Evolutionary conservation across 768 basidiomycete species (phyloP).

Genomic region (Piloderma croceum): DNA sequence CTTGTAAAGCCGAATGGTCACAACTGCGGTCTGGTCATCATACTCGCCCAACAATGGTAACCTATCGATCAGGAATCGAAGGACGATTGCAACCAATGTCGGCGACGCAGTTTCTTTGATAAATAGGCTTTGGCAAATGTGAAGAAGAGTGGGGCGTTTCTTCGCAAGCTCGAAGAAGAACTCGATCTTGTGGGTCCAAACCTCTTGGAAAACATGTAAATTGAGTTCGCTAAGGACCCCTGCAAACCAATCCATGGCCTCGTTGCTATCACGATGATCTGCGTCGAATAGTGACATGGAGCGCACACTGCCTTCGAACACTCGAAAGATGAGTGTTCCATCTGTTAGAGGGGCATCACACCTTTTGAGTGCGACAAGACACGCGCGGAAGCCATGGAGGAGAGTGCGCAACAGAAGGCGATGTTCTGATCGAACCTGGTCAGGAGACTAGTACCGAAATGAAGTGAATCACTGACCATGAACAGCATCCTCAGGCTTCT

Average conservation of each 20-base stretch:
- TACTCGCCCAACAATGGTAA: conserved; percentile 81
- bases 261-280: conserved; percentile 57
- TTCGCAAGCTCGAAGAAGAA: conserved; percentile 81
- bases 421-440: conserved; percentile 50
- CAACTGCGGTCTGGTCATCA: conserved; percentile 73
- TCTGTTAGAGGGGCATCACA: conserved; percentile 75
- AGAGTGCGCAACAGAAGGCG: conserved; percentile 83
- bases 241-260: conserved; percentile 60
- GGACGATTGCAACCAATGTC: conserved; percentile 81
- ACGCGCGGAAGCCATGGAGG: conserved; percentile 81
- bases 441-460: not conserved
- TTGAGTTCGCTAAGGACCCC: conserved; percentile 72
- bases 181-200: conserved; percentile 90
- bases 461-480: conserved; percentile 48
- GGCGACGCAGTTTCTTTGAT: conserved; percentile 70
- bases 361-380: conserved; percentile 71
- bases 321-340: conserved; percentile 77
- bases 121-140: conserved; percentile 81
- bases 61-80: conserved; percentile 78
- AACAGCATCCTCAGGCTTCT: conserved; percentile 77
- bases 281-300: conserved; percentile 82
- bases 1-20: conserved; percentile 90
- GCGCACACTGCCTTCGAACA: conserved; percentile 81
- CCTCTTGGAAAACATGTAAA: conserved; percentile 89
- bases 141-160: conserved; percentile 73